Conservation (phyloP, 1,284 basidiomycete species). For the Cryptococcus sp. region DNA sequence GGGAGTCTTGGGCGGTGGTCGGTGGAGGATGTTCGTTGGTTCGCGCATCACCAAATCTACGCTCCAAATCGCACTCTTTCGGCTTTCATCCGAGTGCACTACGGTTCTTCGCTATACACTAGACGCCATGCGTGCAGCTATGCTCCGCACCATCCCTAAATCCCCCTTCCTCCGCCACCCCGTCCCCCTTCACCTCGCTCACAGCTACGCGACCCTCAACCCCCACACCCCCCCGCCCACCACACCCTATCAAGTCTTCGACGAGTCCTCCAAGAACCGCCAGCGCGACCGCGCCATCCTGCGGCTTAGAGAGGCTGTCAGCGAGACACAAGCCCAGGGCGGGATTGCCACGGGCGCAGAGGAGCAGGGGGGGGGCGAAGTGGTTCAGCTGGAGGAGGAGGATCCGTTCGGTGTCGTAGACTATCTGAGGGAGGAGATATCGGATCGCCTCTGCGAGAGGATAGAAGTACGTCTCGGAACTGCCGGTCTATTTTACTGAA, state of each 20-base stretch:
- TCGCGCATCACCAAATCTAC: background rate
- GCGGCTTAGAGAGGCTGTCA: conserved; percentile 59
- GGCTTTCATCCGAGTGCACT: background rate
- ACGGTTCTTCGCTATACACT: background rate
- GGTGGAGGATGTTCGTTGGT: conserved; percentile 1
- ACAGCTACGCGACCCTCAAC: conserved; percentile 39
- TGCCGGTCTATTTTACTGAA: background rate
- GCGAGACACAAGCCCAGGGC: background rate
- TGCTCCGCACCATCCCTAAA: background rate
- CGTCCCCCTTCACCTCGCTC: background rate
- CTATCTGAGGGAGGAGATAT: conserved; percentile 87
- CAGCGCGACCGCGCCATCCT: conserved; percentile 74
- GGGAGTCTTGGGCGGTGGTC: background rate
- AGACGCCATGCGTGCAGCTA: background rate
- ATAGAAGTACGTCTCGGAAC: conserved; percentile 59
- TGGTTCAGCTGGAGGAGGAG: background rate
- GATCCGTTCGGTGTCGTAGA: conserved; percentile 63
- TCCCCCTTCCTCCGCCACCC: background rate
- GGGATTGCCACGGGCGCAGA: background rate
- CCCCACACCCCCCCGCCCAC: conserved; percentile 41
- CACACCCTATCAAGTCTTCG: conserved; percentile 75
- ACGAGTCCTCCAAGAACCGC: conserved; percentile 72
- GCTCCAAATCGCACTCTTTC: too few species aligned
- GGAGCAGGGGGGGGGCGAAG: background rate
- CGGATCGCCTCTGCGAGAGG: conserved; percentile 84